phyloP scores from a whole-genome alignment of 495 filamentous ascomycete species.

The Talaromyces ruber region DNA sequence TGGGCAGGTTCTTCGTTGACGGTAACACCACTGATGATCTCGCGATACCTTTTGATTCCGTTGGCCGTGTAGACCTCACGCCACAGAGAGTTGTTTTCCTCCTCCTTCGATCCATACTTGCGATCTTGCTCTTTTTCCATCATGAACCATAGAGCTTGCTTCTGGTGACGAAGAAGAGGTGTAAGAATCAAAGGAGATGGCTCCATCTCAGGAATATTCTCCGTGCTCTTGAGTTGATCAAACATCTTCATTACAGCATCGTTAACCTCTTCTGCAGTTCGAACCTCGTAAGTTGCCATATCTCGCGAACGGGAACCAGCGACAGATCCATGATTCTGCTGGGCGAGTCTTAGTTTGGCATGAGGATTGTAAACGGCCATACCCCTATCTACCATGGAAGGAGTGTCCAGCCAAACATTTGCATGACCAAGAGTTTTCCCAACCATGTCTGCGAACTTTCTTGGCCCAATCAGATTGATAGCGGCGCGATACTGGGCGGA shows the following conservation, averaged over 20 bases:
- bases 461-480: slow-evolving; percentile 74
- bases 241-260: slow-evolving; percentile 82
- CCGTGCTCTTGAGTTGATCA: slow-evolving; percentile 62
- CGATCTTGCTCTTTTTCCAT: slow-evolving; percentile 63
- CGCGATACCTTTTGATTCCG: slow-evolving; percentile 56
- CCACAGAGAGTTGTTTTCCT: slow-evolving; percentile 67
- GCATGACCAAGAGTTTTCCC: slow-evolving; percentile 57
- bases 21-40: slow-evolving; percentile 73
- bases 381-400: slow-evolving; percentile 53
- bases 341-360: slow-evolving; percentile 34
- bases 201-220: slow-evolving; percentile 71
- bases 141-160: slow-evolving; percentile 88
- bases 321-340: slow-evolving; percentile 14
- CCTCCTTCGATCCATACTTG: slow-evolving; percentile 43
- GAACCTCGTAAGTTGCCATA: slow-evolving; percentile 39
- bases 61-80: slow-evolving; percentile 40
- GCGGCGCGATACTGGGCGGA: slow-evolving; percentile 48
- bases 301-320: slow-evolving; percentile 16
- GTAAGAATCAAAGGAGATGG: slow-evolving; percentile 54
- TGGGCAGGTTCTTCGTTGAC: slow-evolving; percentile 57
- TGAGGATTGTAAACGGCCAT: slow-evolving; percentile 65
- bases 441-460: slow-evolving; percentile 50
- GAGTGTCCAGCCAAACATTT: slow-evolving; percentile 56
- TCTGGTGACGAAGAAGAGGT: slow-evolving; percentile 74
- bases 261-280: slow-evolving; percentile 76